Conservation (phyloP, 371 early-diverging fungal species). For the Zychaea mexicana region DNA sequence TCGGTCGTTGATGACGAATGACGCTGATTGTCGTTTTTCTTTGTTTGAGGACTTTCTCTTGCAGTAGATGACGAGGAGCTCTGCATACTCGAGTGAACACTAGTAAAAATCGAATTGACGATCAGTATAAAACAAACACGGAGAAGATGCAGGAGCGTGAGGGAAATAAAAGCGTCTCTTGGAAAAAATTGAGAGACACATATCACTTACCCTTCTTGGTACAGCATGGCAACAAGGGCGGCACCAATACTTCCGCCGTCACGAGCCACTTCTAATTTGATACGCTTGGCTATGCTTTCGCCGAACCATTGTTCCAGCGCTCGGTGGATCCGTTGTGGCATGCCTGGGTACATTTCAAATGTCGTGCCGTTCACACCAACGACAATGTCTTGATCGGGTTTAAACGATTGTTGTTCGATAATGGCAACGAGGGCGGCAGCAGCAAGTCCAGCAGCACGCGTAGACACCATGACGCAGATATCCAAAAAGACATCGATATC, state of each 20-base stretch:
- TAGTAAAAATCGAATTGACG: no score
- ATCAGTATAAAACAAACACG: neutral
- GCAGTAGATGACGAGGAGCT: neutral
- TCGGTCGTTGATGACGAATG: neutral
- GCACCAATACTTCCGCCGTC: slow-evolving; percentile 51
- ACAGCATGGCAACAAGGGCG: slow-evolving; percentile 47
- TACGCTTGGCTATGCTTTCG: slow-evolving; percentile 19
- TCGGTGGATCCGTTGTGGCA: slow-evolving; percentile 39
- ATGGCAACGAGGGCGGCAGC: slow-evolving; percentile 36
- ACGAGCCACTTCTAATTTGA: slow-evolving; percentile 34
- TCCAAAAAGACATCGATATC: slow-evolving; percentile 32
- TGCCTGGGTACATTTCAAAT: slow-evolving; percentile 40
- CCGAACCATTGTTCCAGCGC: slow-evolving; percentile 37
- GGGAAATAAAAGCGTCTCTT: no score
- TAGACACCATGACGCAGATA: slow-evolving; percentile 27
- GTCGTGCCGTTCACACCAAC: slow-evolving; percentile 42
- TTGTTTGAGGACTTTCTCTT: neutral
- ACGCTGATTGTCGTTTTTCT: neutral
- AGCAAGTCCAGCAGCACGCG: slow-evolving; percentile 34
- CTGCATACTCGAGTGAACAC: neutral
- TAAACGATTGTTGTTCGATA: slow-evolving; percentile 37
- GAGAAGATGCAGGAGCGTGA: no score
- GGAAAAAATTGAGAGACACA: no score
- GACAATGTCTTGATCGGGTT: slow-evolving; percentile 21
- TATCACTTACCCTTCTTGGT: slow-evolving; percentile 1